These are phyloP conservation scores for Coniochaeta sp. DNA, from an alignment of 2,329 filamentous ascomycete species.

Conservation along the genomic window DNA sequence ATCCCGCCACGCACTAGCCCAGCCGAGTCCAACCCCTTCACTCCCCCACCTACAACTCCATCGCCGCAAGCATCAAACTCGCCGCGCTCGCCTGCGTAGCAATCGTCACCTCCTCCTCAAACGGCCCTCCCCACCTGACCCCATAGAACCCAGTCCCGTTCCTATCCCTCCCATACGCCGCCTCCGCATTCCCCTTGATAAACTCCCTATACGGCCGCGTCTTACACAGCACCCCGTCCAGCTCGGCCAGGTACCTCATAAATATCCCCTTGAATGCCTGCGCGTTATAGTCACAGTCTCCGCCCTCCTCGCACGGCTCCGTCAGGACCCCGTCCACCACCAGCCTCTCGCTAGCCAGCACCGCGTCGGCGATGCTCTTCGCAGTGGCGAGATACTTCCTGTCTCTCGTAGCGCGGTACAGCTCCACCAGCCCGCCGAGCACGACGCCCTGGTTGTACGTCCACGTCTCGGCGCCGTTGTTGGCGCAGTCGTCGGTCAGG, in stretches of 20 bases:
- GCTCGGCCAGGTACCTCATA: constrained; percentile 52
- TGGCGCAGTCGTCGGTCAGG: constrained; percentile 38
- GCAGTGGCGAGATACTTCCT: constrained; percentile 34
- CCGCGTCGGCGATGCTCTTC: constrained; percentile 42
- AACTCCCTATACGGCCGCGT: constrained; percentile 13
- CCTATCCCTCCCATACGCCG: constrained; percentile 9
- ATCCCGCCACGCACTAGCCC: background rate
- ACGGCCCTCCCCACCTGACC: constrained; percentile 17
- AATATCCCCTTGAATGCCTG: constrained; percentile 63
- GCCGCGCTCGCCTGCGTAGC: constrained; percentile 14
- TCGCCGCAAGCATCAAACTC: constrained; percentile 11
- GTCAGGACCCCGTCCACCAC: constrained; percentile 40
- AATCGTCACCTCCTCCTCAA: constrained; percentile 7
- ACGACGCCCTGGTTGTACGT: constrained; percentile 55
- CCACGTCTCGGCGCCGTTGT: constrained; percentile 43
- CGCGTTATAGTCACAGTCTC: constrained; percentile 46
- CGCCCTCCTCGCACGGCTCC: constrained; percentile 37
- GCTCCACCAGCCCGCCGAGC: constrained; percentile 46
- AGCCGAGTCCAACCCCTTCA: background rate
- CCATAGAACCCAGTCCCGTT: constrained; percentile 13
- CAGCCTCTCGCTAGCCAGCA: constrained; percentile 28
- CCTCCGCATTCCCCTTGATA: constrained; percentile 15
- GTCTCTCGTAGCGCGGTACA: constrained; percentile 36
- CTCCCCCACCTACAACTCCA: background rate
- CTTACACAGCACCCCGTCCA: constrained; percentile 32